Conservation (phyloP, 2,329 filamentous ascomycete species). For the Pestalotiopsis fici region DNA sequence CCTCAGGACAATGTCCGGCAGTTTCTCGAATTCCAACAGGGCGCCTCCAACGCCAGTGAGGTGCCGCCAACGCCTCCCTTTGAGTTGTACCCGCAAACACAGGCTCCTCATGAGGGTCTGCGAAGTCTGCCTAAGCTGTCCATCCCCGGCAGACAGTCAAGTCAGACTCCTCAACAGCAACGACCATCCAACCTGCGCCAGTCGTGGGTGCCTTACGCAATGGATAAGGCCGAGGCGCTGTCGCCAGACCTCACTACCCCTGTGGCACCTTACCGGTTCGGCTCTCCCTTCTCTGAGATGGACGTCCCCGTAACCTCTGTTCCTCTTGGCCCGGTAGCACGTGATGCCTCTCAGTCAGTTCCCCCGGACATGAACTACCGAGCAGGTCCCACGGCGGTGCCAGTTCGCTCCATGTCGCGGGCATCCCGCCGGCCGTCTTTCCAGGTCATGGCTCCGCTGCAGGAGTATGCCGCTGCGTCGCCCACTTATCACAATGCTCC, state of each 20-base stretch:
- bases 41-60: conserved; percentile 42
- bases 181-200: conserved; percentile 21
- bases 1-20: conserved; percentile 92
- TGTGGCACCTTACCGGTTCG: conserved; percentile 69
- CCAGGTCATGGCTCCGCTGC: conserved; percentile 67
- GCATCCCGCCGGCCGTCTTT: conserved; percentile 69
- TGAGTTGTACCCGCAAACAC: conserved; percentile 56
- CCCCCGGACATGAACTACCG: conserved; percentile 91
- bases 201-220: conserved; percentile 50
- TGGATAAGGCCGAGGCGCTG: conserved; percentile 51
- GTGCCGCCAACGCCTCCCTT: conserved; percentile 72
- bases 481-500: conserved; percentile 31
- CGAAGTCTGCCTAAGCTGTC: conserved; percentile 63
- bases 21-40: conserved; percentile 81
- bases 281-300: conserved; percentile 88
- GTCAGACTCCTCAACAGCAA: conserved; percentile 12
- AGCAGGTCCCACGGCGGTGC: conserved; percentile 29
- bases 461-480: conserved; percentile 59
- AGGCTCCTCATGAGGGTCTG: conserved; percentile 54
- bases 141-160: conserved; percentile 48
- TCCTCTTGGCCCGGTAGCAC: conserved; percentile 69
- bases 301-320: conserved; percentile 82
- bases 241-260: conserved; percentile 61
- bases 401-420: conserved; percentile 51
- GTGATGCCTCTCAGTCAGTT: conserved; percentile 85